Evolutionary conservation across 148 eudicot species (phyloP).

Genomic region (Diospyros lotus): DNA sequence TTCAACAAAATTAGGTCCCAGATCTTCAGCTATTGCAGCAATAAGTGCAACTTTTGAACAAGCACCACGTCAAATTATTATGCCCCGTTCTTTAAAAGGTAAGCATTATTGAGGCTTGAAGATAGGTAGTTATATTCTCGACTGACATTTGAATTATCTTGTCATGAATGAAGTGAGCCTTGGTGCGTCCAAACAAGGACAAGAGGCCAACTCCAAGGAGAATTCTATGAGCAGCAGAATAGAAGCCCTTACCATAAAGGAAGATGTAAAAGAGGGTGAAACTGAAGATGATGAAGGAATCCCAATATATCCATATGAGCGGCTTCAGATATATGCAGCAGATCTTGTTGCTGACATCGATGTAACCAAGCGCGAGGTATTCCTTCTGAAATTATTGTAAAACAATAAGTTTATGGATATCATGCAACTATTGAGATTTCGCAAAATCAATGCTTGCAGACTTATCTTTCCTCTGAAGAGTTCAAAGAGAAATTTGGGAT

Average conservation of each 20-base stretch:
- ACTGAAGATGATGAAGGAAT: constrained; percentile 87
- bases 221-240: constrained; percentile 50
- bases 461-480: constrained; percentile 77
- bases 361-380: constrained; percentile 89
- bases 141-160: constrained; percentile 16
- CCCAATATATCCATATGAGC: constrained; percentile 72
- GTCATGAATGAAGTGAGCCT: constrained; percentile 40
- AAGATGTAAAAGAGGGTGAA: constrained; percentile 73
- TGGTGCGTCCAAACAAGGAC: constrained; percentile 43
- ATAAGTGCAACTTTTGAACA: constrained; percentile 61
- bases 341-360: constrained; percentile 76
- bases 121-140: background rate
- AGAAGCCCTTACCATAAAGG: constrained; percentile 49
- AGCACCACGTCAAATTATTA: constrained; percentile 44
- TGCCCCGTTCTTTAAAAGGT: constrained; percentile 84
- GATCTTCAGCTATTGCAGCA: constrained; percentile 76
- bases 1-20: constrained; percentile 45
- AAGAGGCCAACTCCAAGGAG: constrained; percentile 47
- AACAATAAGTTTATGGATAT: background rate
- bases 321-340: constrained; percentile 53
- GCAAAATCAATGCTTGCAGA: constrained; percentile 38
- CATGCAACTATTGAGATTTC: constrained; percentile 4
- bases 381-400: constrained; percentile 1
- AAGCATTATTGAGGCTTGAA: background rate
- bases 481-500: constrained; percentile 87